Conservation (phyloP, 768 basidiomycete genomes). For the Termitomyces sp. region DNA sequence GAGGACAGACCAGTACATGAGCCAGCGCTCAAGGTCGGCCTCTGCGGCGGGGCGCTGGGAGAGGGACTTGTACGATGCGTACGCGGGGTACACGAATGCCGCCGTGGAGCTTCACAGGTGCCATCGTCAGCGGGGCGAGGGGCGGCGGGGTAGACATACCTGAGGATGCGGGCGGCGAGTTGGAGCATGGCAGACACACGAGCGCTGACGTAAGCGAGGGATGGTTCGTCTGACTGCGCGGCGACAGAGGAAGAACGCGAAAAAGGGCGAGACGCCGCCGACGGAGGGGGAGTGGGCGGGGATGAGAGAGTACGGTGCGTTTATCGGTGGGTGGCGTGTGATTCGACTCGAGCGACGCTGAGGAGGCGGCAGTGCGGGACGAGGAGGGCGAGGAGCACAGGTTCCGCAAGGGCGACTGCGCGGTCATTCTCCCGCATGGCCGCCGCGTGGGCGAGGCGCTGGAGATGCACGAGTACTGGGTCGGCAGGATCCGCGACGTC, state of each 20-base stretch:
- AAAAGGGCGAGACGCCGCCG: background rate
- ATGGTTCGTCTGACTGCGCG: conserved; percentile 9
- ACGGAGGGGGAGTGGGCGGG: conserved; percentile 9
- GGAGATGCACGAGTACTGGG: conserved; percentile 42
- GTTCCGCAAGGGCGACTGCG: conserved; percentile 29
- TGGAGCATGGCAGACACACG: conserved; percentile 20
- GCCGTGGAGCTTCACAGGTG: conserved; percentile 57
- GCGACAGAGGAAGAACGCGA: conserved; percentile 5
- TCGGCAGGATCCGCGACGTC: conserved; percentile 44
- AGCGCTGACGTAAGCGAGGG: background rate
- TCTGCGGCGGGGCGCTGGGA: conserved; percentile 83
- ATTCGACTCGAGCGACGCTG: background rate
- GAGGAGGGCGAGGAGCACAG: conserved; percentile 24
- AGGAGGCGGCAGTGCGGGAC: conserved; percentile 18
- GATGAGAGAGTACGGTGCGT: conserved; percentile 17
- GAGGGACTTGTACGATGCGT: conserved; percentile 94
- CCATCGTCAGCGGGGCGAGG: no score
- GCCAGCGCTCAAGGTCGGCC: conserved; percentile 85
- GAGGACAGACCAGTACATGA: conserved; percentile 96
- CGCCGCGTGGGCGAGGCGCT: conserved; percentile 18
- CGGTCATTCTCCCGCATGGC: conserved; percentile 35
- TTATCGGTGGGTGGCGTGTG: conserved; percentile 18
- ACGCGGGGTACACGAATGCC: conserved; percentile 89
- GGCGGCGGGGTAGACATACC: conserved; percentile 20
- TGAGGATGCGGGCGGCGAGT: conserved; percentile 42